These are phyloP conservation scores for Geranium incanum DNA, from an alignment of 441 rosid genomes.

Conservation along the genomic window DNA sequence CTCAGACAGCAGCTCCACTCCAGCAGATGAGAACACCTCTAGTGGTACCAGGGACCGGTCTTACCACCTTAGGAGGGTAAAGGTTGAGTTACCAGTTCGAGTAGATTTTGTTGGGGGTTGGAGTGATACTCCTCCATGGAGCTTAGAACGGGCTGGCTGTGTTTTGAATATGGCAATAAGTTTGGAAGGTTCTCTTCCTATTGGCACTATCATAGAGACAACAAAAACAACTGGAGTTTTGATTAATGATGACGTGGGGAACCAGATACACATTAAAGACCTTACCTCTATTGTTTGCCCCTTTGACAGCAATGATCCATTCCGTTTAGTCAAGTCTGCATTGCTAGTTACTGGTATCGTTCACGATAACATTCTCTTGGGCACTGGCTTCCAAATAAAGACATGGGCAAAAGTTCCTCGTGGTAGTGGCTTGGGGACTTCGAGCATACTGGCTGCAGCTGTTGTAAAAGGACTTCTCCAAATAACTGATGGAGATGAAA, in stretches of 20 bases:
- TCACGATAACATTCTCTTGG: conserved; percentile 35
- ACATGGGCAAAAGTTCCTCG: conserved; percentile 94
- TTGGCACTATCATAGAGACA: conserved; percentile 71
- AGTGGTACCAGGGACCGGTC: conserved; percentile 23
- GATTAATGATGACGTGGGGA: conserved; percentile 66
- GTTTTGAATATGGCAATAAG: conserved; percentile 88
- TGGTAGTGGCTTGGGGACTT: conserved; percentile 91
- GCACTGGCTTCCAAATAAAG: conserved; percentile 50
- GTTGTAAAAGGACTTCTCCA: conserved; percentile 77
- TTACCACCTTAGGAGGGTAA: conserved; percentile 42
- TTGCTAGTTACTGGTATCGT: conserved; percentile 61
- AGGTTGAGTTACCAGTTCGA: conserved; percentile 82
- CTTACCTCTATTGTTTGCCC: conserved; percentile 49
- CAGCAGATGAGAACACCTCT: conserved; percentile 21
- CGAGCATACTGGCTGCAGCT: conserved; percentile 93
- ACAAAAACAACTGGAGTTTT: conserved; percentile 46
- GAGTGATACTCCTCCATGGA: conserved; percentile 99
- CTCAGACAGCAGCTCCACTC: conserved; percentile 23
- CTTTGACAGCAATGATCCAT: conserved; percentile 52
- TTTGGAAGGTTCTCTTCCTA: conserved; percentile 76
- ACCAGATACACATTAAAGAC: conserved; percentile 43
- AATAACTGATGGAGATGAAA: conserved; percentile 63
- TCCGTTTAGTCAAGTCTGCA: conserved; percentile 82
- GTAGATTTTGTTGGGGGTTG: conserved; percentile 96
- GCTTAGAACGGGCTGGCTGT: conserved; percentile 86